A percentile compares a stretch with the other conserved stretches of the same genome.
phyloP scores from a whole-genome alignment of 2,329 filamentous ascomycete genomes.

The Fusarium miscanthi region DNA sequence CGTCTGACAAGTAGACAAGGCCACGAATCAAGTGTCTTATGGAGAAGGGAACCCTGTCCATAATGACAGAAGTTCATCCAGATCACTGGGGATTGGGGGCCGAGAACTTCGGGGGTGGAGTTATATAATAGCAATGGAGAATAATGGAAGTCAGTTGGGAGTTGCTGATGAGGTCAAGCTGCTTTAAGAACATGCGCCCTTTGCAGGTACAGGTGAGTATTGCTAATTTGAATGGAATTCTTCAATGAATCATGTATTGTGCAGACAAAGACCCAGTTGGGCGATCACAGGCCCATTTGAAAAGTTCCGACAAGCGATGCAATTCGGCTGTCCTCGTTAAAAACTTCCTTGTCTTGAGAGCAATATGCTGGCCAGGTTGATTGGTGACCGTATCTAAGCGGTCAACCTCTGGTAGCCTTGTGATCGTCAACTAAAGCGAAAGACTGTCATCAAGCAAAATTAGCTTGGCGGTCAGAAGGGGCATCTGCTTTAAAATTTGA shows the following conservation, averaged over 20 bases:
- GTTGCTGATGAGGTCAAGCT: background rate
- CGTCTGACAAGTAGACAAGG: conserved; percentile 35
- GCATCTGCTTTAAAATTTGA: background rate
- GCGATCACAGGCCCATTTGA: background rate
- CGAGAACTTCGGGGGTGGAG: conserved; percentile 29
- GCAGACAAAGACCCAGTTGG: background rate
- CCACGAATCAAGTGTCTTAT: conserved; percentile 36
- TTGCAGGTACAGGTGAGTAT: conserved; percentile 15
- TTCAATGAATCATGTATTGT: background rate
- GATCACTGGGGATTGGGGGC: conserved; percentile 35
- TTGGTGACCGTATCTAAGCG: background rate
- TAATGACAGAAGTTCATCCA: conserved; percentile 21
- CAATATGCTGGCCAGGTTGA: background rate
- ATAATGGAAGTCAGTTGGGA: background rate
- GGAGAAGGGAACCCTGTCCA: conserved; percentile 21
- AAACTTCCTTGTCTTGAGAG: background rate
- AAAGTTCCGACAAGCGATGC: background rate
- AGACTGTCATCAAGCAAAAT: background rate
- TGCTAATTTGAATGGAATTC: background rate
- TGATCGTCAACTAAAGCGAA: background rate
- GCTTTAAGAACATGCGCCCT: background rate
- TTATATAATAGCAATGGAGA: background rate
- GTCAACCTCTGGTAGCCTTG: background rate
- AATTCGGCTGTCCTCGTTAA: background rate
- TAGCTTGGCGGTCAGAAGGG: background rate